Conservation (phyloP, 179 eudicot species). For the Amaranthus tricolor region DNA sequence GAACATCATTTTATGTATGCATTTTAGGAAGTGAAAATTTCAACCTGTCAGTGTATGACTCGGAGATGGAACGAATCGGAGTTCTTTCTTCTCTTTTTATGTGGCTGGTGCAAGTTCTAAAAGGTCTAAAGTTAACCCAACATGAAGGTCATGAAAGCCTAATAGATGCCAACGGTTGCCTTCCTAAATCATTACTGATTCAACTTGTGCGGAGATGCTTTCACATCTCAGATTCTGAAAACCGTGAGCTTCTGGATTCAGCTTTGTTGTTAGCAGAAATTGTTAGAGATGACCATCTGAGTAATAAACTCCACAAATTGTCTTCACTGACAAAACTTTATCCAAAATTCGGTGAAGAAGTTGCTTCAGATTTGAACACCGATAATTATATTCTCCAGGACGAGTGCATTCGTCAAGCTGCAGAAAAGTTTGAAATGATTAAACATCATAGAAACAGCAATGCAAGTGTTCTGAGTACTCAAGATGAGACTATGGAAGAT, state of each 20-base stretch:
- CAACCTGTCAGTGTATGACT: slow-evolving; percentile 32
- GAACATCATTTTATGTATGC: slow-evolving; percentile 18
- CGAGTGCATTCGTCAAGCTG: slow-evolving; percentile 47
- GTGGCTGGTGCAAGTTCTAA: slow-evolving; percentile 51
- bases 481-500: slow-evolving; percentile 17
- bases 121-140: slow-evolving; percentile 33
- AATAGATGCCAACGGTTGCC: slow-evolving; percentile 22
- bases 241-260: slow-evolving; percentile 49
- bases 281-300: slow-evolving; percentile 41
- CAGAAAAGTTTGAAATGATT: slow-evolving; percentile 40
- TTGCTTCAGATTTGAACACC: slow-evolving; percentile 15
- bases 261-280: slow-evolving; percentile 49
- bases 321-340: slow-evolving; percentile 30
- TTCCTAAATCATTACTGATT: slow-evolving; percentile 42
- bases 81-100: slow-evolving; percentile 53
- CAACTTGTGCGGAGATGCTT: slow-evolving; percentile 59
- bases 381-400: slow-evolving; percentile 41
- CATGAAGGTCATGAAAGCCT: slow-evolving; percentile 27
- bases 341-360: slow-evolving; percentile 21
- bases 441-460: slow-evolving; percentile 35
- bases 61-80: slow-evolving; percentile 34
- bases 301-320: slow-evolving; percentile 55
- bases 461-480: slow-evolving; percentile 19
- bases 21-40: slow-evolving; percentile 34
- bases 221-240: slow-evolving; percentile 44